Base-by-base conservation (phyloP, 139 green algal species). In the Diplosphaera chodatii region DNA sequence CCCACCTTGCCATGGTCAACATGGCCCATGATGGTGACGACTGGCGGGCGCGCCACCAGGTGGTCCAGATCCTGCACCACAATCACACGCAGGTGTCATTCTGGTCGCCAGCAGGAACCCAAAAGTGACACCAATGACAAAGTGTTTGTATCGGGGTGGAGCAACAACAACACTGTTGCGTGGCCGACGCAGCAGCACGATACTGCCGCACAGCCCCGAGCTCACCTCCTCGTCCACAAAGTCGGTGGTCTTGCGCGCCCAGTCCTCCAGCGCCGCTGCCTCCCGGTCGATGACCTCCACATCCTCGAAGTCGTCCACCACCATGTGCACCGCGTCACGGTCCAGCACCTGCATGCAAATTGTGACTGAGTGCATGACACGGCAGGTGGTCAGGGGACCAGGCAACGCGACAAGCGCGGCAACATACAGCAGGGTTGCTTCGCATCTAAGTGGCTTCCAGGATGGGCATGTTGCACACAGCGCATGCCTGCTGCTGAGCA, bases 21-120 rank as follows among this genome's bases (percentile, higher is more conserved):
- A 72, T 99, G 96, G 2, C 96, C 96, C 96, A 99, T 99, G 55
- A 99, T 91, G 21, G 92, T 97, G 18, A 99, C 95, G 40, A 99
- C 92, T 0, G 94, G 93, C 3, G 93, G 91, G 6, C 93, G 76
- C 0, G 80, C 16, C 69, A 83, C 71, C 48, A 97, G 77, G 48
- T 37, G 18, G 25, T 96, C 90, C 31, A 91, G 28, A 67, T 98
- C 94, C 40, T n/a, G n/a, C n/a, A n/a, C n/a, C n/a, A n/a, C n/a
- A n/a, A n/a, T n/a, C n/a, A n/a, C n/a, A n/a, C n/a, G n/a, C n/a
- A n/a, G n/a, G n/a, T n/a, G n/a, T n/a, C n/a, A n/a, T n/a, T n/a
- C n/a, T n/a, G n/a, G n/a, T n/a, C n/a, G n/a, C n/a, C n/a, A n/a
- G n/a, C n/a, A n/a, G n/a, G n/a, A n/a, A n/a, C n/a, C n/a, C n/a